These are phyloP conservation scores for Zostera marina DNA, from an alignment of 116 monocot species.

Conservation along the genomic window DNA sequence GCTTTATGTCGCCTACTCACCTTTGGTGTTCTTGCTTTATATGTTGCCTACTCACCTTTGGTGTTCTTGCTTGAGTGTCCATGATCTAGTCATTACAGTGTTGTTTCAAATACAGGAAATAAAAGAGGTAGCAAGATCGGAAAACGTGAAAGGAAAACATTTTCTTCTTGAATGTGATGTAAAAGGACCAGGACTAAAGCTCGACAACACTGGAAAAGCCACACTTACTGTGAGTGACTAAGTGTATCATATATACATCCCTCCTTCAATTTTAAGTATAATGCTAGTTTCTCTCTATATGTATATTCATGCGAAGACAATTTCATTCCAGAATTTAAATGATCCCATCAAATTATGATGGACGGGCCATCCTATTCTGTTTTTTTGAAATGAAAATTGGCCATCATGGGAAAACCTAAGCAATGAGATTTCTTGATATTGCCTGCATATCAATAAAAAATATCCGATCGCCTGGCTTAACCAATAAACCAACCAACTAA, in stretches of 20 bases:
- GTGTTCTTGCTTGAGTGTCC: not conserved
- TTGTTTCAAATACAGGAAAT: slow-evolving; percentile 47
- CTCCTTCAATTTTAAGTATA: too few species aligned
- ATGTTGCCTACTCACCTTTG: too few species aligned
- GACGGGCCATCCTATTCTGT: too few species aligned
- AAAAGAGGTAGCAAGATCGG: slow-evolving; percentile 56
- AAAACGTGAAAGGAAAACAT: slow-evolving; percentile 55
- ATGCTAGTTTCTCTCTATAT: too few species aligned
- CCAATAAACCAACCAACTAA: too few species aligned
- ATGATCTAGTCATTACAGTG: not conserved
- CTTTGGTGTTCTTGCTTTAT: not conserved
- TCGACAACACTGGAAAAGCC: slow-evolving; percentile 89
- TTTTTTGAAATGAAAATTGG: too few species aligned
- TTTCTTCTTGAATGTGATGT: slow-evolving; percentile 88
- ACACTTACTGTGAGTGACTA: slow-evolving; percentile 77
- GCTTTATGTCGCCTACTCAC: not conserved
- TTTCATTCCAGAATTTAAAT: too few species aligned
- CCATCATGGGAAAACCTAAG: too few species aligned
- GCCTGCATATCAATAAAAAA: not conserved
- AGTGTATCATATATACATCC: not conserved
- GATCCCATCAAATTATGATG: too few species aligned
- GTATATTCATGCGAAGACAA: too few species aligned
- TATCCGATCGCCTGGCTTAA: not conserved
- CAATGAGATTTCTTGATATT: too few species aligned
- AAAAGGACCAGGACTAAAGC: slow-evolving; percentile 86